phyloP scores from a whole-genome alignment of 306 rosid genomes.

The Vigna reflexopilosa region DNA sequence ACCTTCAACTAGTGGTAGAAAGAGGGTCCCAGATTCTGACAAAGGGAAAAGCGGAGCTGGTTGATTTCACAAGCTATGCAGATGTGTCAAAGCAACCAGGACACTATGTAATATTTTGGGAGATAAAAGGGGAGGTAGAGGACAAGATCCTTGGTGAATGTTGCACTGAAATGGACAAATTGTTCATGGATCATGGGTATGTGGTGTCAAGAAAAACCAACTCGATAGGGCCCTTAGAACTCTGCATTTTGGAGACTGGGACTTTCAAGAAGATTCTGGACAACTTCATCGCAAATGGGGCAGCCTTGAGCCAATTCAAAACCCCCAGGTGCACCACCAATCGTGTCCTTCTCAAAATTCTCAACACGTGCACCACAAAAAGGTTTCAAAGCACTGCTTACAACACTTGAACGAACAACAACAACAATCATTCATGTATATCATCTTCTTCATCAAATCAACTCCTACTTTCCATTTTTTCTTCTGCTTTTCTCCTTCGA shows the following conservation, averaged over 20 bases:
- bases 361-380: constrained; percentile 52
- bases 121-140: constrained; percentile 76
- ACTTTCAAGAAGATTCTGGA: constrained; percentile 84
- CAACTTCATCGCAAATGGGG: constrained; percentile 67
- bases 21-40: constrained; percentile 61
- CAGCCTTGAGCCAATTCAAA: constrained; percentile 85
- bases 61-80: constrained; percentile 89
- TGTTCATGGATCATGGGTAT: constrained; percentile 83
- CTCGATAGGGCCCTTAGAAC: constrained; percentile 81
- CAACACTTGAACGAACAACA: background rate
- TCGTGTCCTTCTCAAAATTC: constrained; percentile 59
- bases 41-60: constrained; percentile 61
- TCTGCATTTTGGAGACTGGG: constrained; percentile 73
- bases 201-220: constrained; percentile 76
- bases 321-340: constrained; percentile 90
- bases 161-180: constrained; percentile 74
- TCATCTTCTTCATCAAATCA: background rate
- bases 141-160: constrained; percentile 60
- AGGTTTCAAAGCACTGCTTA: constrained; percentile 72
- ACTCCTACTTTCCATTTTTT: background rate
- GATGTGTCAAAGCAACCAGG: constrained; percentile 62
- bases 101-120: constrained; percentile 85
- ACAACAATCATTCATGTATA: background rate
- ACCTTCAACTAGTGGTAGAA: constrained; percentile 87
- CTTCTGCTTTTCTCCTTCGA: background rate